Conservation (phyloP, 495 filamentous ascomycete genomes). For the Physcia stellaris region DNA sequence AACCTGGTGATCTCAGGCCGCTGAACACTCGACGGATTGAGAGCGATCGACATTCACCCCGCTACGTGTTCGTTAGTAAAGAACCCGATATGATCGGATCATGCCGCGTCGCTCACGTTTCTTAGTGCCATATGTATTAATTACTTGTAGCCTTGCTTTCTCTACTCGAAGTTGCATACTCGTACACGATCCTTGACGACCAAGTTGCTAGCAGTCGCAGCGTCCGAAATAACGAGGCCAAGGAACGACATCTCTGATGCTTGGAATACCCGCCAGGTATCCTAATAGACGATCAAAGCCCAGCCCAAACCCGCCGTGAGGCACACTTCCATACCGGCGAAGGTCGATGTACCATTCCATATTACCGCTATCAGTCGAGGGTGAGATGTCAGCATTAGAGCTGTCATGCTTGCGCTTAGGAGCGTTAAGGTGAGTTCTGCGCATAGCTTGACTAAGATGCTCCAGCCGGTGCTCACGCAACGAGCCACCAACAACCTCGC, state of each 20-base stretch:
- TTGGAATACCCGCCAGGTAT: constrained; percentile 72
- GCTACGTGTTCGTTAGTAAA: too few relatives aligned
- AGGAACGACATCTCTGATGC: constrained; percentile 72
- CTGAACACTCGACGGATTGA: too few relatives aligned
- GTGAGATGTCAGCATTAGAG: background rate
- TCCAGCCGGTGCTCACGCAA: constrained; percentile 79
- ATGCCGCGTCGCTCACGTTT: too few relatives aligned
- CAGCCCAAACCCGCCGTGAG: constrained; percentile 92
- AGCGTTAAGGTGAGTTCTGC: constrained; percentile 18
- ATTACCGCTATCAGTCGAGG: constrained; percentile 27
- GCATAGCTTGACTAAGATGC: constrained; percentile 62
- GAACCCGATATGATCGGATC: too few relatives aligned
- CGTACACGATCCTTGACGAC: too few relatives aligned
- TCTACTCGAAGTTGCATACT: too few relatives aligned
- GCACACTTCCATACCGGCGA: constrained; percentile 80
- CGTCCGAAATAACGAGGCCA: constrained; percentile 88
- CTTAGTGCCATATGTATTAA: too few relatives aligned
- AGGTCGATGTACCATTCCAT: constrained; percentile 93
- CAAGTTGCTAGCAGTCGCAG: constrained; percentile 61
- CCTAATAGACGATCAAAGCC: constrained; percentile 84
- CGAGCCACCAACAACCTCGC: constrained; percentile 85
- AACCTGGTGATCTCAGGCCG: too few relatives aligned
- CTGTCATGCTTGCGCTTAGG: background rate
- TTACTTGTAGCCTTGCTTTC: too few relatives aligned
- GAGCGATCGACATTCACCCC: too few relatives aligned